Evolutionary conservation across 164 flowering plant genomes (phyloP).

Genomic region (Vitis cinerea): DNA sequence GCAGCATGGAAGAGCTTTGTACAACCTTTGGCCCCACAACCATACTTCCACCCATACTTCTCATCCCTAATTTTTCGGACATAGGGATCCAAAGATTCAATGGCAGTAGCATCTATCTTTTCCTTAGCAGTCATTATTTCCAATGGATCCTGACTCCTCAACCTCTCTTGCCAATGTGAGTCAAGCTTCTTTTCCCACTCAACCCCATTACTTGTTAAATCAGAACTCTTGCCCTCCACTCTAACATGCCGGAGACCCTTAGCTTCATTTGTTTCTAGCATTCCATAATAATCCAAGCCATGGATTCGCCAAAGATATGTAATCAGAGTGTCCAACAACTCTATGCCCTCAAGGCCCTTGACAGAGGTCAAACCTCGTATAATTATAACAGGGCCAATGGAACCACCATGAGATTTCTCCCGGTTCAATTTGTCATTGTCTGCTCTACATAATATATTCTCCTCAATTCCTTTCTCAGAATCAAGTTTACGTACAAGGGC

Average conservation of each 20-base stretch:
- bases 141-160: conserved; percentile 83
- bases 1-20: conserved; percentile 99
- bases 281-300: conserved; percentile 94
- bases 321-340: conserved; percentile 79
- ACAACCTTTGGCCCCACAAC: conserved; percentile 99
- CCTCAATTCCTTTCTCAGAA: conserved; percentile 81
- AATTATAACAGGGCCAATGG: conserved; percentile 81
- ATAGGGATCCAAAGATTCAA: conserved; percentile 81
- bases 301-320: conserved; percentile 98
- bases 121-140: conserved; percentile 94
- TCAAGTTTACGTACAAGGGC: conserved; percentile 87
- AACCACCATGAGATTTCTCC: conserved; percentile 75
- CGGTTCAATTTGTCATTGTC: conserved; percentile 59
- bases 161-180: conserved; percentile 79
- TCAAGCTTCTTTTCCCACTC: conserved; percentile 96
- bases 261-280: conserved; percentile 77
- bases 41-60: conserved; percentile 99
- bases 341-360: conserved; percentile 93
- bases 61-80: conserved; percentile 98
- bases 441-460: conserved; percentile 58
- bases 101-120: conserved; percentile 87
- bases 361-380: conserved; percentile 81
- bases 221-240: conserved; percentile 62
- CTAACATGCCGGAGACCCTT: conserved; percentile 94
- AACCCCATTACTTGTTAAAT: conserved; percentile 41